These are phyloP conservation scores for Coemansia erecta DNA, from an alignment of 192 early-diverging fungal species.

Conservation along the genomic window DNA sequence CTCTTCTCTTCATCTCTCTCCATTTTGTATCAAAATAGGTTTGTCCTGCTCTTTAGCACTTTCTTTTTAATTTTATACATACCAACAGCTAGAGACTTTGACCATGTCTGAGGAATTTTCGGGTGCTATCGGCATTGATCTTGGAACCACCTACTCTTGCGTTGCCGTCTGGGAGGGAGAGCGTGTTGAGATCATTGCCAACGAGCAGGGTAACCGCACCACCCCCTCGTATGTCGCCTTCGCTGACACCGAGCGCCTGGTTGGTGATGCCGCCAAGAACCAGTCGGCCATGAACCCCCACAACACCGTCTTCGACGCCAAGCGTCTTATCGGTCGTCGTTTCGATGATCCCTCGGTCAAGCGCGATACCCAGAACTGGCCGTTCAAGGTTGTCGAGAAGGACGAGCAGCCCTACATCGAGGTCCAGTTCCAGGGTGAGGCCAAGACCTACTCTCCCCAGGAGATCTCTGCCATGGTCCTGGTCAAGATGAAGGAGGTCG, in stretches of 20 bases:
- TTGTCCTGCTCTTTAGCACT: constrained; percentile 3
- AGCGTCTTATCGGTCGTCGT: constrained; percentile 86
- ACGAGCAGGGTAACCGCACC: constrained; percentile 88
- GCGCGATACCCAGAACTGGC: constrained; percentile 79
- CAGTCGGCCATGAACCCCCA: constrained; percentile 87
- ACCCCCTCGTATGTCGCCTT: constrained; percentile 87
- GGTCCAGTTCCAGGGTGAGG: constrained; percentile 81
- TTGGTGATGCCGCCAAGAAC: constrained; percentile 90
- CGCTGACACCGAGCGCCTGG: constrained; percentile 73
- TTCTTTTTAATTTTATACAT: constrained; percentile 10
- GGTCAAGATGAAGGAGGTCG: constrained; percentile 77
- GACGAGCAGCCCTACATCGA: constrained; percentile 71
- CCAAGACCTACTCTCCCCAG: constrained; percentile 77
- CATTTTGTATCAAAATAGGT: constrained; percentile 1
- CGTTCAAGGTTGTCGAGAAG: constrained; percentile 74
- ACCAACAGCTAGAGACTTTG: constrained; percentile 3
- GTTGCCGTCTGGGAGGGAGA: constrained; percentile 69
- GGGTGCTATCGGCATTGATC: constrained; percentile 91
- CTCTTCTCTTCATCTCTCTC: constrained; percentile 12
- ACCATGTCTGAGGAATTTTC: constrained; percentile 48
- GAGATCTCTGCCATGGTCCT: constrained; percentile 78
- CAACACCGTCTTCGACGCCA: constrained; percentile 89
- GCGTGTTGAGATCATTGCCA: constrained; percentile 74
- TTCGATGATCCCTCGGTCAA: constrained; percentile 82
- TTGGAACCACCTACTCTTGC: constrained; percentile 97